Conservation (phyloP, 345 rosid genomes). For the Eucalyptus regnans region DNA sequence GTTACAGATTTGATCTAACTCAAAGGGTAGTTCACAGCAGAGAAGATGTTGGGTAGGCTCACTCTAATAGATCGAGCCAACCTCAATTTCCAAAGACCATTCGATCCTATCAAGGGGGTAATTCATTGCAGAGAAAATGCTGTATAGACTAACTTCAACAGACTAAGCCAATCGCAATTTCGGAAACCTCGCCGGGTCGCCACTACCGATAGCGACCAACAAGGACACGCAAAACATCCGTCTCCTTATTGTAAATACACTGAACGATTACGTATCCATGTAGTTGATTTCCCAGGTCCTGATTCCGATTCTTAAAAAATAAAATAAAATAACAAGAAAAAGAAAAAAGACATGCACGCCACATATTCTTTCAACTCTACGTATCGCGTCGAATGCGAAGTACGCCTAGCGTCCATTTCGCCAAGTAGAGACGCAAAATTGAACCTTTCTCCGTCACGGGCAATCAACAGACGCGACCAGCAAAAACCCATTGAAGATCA, state of each 20-base stretch:
- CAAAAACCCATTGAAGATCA: not conserved
- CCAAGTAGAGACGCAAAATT: not conserved
- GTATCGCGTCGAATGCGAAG: not conserved
- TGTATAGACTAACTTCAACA: not conserved
- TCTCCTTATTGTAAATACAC: not conserved
- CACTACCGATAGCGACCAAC: not conserved
- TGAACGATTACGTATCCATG: not conserved
- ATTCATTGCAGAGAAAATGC: not conserved
- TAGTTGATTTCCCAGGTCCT: not conserved
- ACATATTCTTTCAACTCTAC: not conserved
- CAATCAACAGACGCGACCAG: not conserved
- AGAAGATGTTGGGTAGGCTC: not conserved
- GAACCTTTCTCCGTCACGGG: not conserved
- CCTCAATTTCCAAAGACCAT: not conserved
- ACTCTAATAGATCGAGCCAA: not conserved
- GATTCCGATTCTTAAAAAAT: not conserved
- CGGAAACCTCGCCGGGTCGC: not conserved
- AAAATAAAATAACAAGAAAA: no score
- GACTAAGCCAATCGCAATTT: not conserved
- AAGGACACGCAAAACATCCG: not conserved
- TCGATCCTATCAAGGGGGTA: not conserved
- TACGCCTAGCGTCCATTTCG: not conserved
- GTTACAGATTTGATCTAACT: not conserved
- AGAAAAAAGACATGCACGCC: not conserved
- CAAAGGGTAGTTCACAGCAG: not conserved